Evolutionary conservation across 148 eudicot species (phyloP).

Genomic region (Amaranthus hypochondriacus): DNA sequence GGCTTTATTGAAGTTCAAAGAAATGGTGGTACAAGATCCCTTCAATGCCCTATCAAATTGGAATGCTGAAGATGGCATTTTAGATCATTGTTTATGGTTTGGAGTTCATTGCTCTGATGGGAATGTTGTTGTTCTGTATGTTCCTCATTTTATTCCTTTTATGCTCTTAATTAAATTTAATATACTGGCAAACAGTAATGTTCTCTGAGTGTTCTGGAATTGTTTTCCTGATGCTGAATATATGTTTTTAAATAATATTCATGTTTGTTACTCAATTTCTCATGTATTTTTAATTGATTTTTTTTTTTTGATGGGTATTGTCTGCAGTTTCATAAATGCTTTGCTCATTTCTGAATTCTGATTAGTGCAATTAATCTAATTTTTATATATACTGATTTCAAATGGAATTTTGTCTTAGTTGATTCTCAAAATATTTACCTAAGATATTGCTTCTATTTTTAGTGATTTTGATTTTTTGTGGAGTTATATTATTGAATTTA

Average conservation of each 20-base stretch:
- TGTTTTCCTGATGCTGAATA: constrained; percentile 1
- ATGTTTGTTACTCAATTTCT: too few relatives aligned
- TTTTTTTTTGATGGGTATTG: too few relatives aligned
- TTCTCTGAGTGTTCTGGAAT: neutral
- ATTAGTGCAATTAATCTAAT: too few relatives aligned
- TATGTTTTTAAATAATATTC: too few relatives aligned
- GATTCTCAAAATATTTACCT: too few relatives aligned
- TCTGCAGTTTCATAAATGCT: neutral
- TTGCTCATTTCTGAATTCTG: too few relatives aligned
- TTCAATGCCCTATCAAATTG: constrained; percentile 53
- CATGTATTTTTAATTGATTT: too few relatives aligned
- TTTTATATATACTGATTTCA: too few relatives aligned
- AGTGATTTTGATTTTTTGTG: too few relatives aligned
- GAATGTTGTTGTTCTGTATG: constrained; percentile 53
- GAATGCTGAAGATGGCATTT: constrained; percentile 23
- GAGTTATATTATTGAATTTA: too few relatives aligned
- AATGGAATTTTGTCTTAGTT: too few relatives aligned
- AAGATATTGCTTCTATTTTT: too few relatives aligned
- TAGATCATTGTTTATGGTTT: constrained; percentile 61
- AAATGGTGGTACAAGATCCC: constrained; percentile 56
- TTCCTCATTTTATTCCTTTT: neutral
- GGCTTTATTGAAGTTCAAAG: constrained; percentile 55
- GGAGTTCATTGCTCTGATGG: constrained; percentile 56
- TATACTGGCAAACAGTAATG: neutral
- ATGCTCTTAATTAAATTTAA: neutral